Evolutionary conservation across 352 stramenopile species (phyloP), one percentile per base, ranked within the genome.

Genomic region (Globisporangium heterothallicum): DNA sequence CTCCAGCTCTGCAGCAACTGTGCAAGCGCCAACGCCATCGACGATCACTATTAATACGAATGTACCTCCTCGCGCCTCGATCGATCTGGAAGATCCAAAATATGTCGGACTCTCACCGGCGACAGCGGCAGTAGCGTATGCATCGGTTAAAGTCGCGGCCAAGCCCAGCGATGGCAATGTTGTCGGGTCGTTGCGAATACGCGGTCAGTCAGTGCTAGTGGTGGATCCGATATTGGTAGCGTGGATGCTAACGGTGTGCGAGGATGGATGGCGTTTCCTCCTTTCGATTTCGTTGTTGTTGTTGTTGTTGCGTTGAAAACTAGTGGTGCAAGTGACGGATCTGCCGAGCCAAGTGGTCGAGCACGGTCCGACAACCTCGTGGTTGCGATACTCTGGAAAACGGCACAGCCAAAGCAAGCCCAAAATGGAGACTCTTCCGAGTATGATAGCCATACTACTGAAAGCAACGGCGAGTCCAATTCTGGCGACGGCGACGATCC

Each of bases 371-470:
- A 48, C 65, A n/a, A 58, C 54, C n/a, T 84, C 71, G 32, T 86
- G 74, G 75, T 62, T 84, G 52, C 73, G 73, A 26, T 77, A 78
- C 30, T 53, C 70, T 0, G 58, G 34, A 5, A 48, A 66, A 21
- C 56, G 61, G 21, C 46, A 50, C 2, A 63, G 57, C 16, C 43
- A 59, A 12, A 42, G 52, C 49, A 72, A 66, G 27, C 2, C 61
- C 8, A 73, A 70, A 43, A 56, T 56, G 18, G 59, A 63, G 13
- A 38, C 40, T 6, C 49, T 51, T 2, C 41, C 65, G 21, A 63
- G 74, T n/a, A 71, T 72, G 50, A 67, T 83, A 22, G 84, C 68
- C 19, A 63, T 87, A 6, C 42, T 89, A 44, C 49, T 89, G 12
- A 62, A 57, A 13, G 56, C 70, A 16, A 53, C 61, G 25, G 60